Conservation (phyloP, 1,139 yeast species). For the Eremothecium gossypii region DNA sequence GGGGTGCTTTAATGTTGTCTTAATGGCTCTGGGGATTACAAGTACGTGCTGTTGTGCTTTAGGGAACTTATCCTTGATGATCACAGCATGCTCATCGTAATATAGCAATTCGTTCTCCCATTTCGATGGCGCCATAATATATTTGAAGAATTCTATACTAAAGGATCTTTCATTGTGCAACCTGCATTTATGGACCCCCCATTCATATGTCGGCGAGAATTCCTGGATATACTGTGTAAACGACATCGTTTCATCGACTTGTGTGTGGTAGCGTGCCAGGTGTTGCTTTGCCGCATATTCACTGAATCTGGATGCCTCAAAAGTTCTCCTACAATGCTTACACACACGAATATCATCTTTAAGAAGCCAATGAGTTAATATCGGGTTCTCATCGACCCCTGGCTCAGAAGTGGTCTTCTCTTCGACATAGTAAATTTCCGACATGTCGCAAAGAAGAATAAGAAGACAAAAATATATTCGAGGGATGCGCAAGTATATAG, state of each 20-base stretch:
- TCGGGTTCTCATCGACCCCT: not conserved
- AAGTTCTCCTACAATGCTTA: slow-evolving; percentile 3
- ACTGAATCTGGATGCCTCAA: not conserved
- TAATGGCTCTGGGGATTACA: slow-evolving; percentile 45
- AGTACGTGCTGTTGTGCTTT: slow-evolving; percentile 55
- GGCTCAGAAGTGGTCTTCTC: not conserved
- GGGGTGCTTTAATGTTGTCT: slow-evolving; percentile 43
- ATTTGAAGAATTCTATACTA: slow-evolving; percentile 3
- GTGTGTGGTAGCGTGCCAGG: slow-evolving; percentile 4
- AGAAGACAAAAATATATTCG: no score
- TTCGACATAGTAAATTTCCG: not conserved
- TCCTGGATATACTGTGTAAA: slow-evolving; percentile 1
- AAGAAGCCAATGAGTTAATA: not conserved
- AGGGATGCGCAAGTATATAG: no score
- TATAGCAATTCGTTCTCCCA: slow-evolving; percentile 25
- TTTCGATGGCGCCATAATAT: slow-evolving; percentile 3
- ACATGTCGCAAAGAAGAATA: not conserved
- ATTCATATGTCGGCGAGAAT: slow-evolving; percentile 1
- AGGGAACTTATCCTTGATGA: slow-evolving; percentile 55
- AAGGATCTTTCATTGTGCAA: slow-evolving; percentile 4
- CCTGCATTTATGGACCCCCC: slow-evolving; percentile 1
- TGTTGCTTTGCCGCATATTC: not conserved
- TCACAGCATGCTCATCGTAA: slow-evolving; percentile 44
- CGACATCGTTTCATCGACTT: slow-evolving; percentile 3
- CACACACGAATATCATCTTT: not conserved